phyloP scores from a whole-genome alignment of 176 grass and related monocot species.

The Oryza meridionalis region DNA sequence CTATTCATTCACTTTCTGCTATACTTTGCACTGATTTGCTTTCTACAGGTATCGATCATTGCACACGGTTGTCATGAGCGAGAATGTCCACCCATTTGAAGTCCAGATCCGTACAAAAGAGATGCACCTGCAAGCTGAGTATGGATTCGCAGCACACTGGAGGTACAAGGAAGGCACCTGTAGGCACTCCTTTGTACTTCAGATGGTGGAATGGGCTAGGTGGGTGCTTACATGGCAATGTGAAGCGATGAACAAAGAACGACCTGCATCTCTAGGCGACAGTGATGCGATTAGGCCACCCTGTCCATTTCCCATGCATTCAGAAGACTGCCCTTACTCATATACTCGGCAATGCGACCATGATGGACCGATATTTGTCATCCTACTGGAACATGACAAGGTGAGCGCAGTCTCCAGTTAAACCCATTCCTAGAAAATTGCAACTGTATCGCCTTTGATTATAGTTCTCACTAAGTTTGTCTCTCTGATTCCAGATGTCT shows the following conservation, averaged over 20 bases:
- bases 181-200: slow-evolving; percentile 63
- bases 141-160: slow-evolving; percentile 75
- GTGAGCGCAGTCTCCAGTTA: slow-evolving; percentile 39
- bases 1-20: not conserved
- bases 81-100: slow-evolving; percentile 52
- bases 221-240: slow-evolving; percentile 81
- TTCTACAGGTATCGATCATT: slow-evolving; percentile 59
- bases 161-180: slow-evolving; percentile 71
- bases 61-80: slow-evolving; percentile 62
- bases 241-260: slow-evolving; percentile 52
- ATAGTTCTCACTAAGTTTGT: not conserved
- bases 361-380: slow-evolving; percentile 68
- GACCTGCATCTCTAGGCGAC: not conserved
- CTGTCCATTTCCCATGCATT: slow-evolving; percentile 75
- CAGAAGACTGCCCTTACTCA: slow-evolving; percentile 70
- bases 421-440: not conserved
- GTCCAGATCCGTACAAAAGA: slow-evolving; percentile 68
- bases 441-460: not conserved
- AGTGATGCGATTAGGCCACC: slow-evolving; percentile 32
- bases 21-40: slow-evolving; percentile 20
- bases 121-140: slow-evolving; percentile 72
- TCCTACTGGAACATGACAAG: slow-evolving; percentile 78
- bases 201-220: slow-evolving; percentile 81
- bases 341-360: slow-evolving; percentile 55
- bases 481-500: slow-evolving; percentile 62